Base-by-base conservation (phyloP, 495 filamentous ascomycete genomes). In the Cladorrhinum samala region DNA sequence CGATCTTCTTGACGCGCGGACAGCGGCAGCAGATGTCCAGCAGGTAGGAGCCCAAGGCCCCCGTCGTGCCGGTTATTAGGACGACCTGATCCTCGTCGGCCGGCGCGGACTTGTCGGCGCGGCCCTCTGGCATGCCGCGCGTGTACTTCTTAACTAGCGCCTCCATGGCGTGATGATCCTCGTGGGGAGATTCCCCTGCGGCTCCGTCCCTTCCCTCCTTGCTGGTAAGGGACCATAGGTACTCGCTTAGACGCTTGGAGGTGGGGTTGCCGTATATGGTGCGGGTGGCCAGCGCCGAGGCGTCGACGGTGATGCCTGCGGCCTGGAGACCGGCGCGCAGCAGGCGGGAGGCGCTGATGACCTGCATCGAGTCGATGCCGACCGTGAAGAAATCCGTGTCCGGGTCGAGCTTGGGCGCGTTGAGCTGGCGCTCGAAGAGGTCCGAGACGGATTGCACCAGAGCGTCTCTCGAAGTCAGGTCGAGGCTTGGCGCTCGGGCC, bases 31-130 rank as follows among this genome's bases (percentile, higher is more conserved):
- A 68, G 3, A 63, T 36, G 52, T 77, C 70, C 1, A 85, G 63
- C 52, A 84, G 65, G 58, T 83, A 81, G 1, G 72, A 77, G 3
- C 83, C 82, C 6, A 86, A 55, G n/a, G 72, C 71, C 19, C 81
- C 82, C 1, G 82, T 84, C 0, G 76, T 74, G 27, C 82, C 81
- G 1, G 80, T 85, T 11, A 85, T 65, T 17, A 84, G 50, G n/a
- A 83, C 67, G 0, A 72, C 67, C 53, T 75, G 72, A 17, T 56
- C 59, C 3, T 68, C 53, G 30, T 73, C 67, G 8, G 38, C 36
- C 8, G 74, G 67, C 1, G 66, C 43, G 2, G 67, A 58, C 46
- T 70, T 70, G 46, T 65, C 50, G 36, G 46, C 45, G 18, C 23
- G 53, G 3, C 55, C 60, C 2, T 43, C 13, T 0, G 68, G 70